Conservation (phyloP, 805 yeast genomes). For the Wickerhamomyces mucosus region DNA sequence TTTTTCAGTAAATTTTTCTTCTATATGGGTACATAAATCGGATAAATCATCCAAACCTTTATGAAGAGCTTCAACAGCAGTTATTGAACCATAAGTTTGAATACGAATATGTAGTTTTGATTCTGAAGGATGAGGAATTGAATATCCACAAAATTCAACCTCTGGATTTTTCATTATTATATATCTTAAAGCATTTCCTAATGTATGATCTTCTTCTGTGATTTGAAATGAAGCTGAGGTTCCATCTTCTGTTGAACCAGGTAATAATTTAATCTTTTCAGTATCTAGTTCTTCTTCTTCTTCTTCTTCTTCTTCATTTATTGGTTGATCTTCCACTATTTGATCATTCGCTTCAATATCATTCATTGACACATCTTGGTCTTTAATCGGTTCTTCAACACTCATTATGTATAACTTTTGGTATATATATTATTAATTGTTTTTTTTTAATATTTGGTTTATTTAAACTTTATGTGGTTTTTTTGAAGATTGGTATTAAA, state of each 20-base stretch:
- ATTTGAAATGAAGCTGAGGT: conserved; percentile 92
- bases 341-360: too few relatives aligned
- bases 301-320: conserved; percentile 19
- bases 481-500: background rate
- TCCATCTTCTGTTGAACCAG: conserved; percentile 90
- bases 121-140: conserved; percentile 97
- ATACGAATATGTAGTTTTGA: conserved; percentile 81
- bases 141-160: conserved; percentile 96
- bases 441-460: background rate
- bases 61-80: conserved; percentile 89
- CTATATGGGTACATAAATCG: conserved; percentile 76
- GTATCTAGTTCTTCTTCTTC: conserved; percentile 7
- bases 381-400: conserved; percentile 14
- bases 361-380: conserved; percentile 20
- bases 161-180: conserved; percentile 96
- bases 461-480: background rate
- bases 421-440: too few relatives aligned
- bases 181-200: conserved; percentile 90
- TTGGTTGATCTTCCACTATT: conserved; percentile 15
- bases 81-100: conserved; percentile 78
- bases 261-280: conserved; percentile 29
- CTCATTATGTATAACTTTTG: conserved; percentile 16
- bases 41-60: conserved; percentile 82
- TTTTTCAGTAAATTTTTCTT: conserved; percentile 63
- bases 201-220: conserved; percentile 88